phyloP scores from a whole-genome alignment of 2,329 filamentous ascomycete species.

The Hymenoscyphus scutula region DNA sequence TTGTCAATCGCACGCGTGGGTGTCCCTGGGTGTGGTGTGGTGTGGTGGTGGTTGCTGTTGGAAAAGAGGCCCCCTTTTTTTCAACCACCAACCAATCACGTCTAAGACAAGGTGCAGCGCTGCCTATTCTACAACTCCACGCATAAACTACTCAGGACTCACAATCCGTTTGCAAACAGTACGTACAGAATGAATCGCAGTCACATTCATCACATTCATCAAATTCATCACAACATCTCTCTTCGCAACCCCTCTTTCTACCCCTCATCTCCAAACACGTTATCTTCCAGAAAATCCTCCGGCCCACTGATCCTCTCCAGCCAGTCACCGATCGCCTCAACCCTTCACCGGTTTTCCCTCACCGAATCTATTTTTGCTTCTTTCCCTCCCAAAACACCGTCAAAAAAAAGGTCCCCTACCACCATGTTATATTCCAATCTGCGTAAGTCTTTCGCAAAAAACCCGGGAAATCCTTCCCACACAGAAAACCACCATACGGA shows the following conservation, averaged over 20 bases:
- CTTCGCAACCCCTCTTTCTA: neutral
- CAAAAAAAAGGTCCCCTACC: neutral
- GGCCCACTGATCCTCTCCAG: neutral
- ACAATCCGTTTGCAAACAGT: slow-evolving; percentile 1
- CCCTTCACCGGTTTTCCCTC: neutral
- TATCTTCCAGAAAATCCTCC: neutral
- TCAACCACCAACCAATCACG: neutral
- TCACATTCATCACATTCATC: neutral
- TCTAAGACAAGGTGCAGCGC: neutral
- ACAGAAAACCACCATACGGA: neutral
- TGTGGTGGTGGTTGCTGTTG: neutral
- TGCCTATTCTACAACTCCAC: neutral
- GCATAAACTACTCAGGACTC: neutral
- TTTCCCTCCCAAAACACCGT: neutral
- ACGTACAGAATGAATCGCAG: neutral
- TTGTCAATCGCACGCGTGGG: neutral
- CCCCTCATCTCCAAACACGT: neutral
- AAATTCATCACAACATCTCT: neutral
- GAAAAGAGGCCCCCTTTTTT: neutral
- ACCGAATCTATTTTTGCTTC: slow-evolving; percentile 4
- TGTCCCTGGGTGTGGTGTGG: too few relatives aligned
- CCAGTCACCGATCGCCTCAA: neutral
- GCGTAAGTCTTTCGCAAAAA: too few relatives aligned
- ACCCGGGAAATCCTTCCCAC: neutral
- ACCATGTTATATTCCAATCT: too few relatives aligned